Percentiles rank a stretch among this genome's conserved stretches.
phyloP scores from a whole-genome alignment of 176 grass and related monocot species.

The Phyllostachys edulis region DNA sequence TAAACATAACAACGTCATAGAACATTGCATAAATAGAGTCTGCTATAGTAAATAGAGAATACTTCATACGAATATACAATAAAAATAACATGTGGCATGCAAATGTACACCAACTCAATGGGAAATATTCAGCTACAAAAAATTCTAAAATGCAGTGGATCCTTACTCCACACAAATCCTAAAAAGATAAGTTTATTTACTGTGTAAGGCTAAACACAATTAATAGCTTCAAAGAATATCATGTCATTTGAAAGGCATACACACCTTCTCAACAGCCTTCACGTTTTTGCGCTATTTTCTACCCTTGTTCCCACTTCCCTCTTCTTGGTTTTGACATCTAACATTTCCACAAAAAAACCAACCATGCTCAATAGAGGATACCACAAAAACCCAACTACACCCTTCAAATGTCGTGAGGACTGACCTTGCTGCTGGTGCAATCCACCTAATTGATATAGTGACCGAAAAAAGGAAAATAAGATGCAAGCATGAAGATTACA shows the following conservation, averaged over 20 bases:
- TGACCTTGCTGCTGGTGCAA: too few species aligned
- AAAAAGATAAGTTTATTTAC: neutral
- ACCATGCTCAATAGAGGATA: too few species aligned
- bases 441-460: too few species aligned
- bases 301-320: conserved; percentile 79
- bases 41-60: neutral
- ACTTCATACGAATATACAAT: neutral
- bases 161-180: neutral
- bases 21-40: neutral
- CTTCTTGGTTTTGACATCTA: conserved; percentile 52
- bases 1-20: neutral
- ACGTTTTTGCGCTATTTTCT: conserved; percentile 99
- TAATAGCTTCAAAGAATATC: neutral
- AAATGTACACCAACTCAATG: conserved; percentile 9
- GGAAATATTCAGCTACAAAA: neutral
- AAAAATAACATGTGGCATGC: neutral
- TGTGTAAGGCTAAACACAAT: neutral
- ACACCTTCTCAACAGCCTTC: conserved; percentile 84
- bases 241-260: neutral
- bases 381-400: too few species aligned
- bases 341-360: too few species aligned
- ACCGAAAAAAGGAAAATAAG: too few species aligned
- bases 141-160: neutral
- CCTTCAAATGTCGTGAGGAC: too few species aligned
- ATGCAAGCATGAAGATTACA: too few species aligned